Percentiles rank a stretch among this genome's conserved stretches.
phyloP scores from a whole-genome alignment of 2,329 filamentous ascomycete species.

The Pseudocercospora eumusae region DNA sequence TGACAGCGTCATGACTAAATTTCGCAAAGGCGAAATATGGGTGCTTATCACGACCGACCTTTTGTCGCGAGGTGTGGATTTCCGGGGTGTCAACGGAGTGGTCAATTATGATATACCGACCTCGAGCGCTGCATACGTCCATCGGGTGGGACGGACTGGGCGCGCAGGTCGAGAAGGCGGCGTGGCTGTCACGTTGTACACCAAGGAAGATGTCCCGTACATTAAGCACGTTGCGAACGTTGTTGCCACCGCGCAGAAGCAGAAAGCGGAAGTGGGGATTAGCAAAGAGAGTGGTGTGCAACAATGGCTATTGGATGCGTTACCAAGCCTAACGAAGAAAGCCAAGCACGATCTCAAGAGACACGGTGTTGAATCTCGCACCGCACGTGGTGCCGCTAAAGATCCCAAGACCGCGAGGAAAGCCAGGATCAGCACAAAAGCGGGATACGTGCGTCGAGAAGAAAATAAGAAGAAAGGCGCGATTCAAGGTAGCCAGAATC shows the following conservation, averaged over 20 bases:
- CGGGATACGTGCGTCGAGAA: conserved; percentile 69
- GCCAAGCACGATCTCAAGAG: conserved; percentile 81
- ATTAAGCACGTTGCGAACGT: conserved; percentile 93
- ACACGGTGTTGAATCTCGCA: conserved; percentile 74
- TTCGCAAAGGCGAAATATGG: conserved; percentile 92
- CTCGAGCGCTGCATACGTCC: conserved; percentile 87
- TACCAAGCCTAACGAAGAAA: conserved; percentile 81
- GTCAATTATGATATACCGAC: conserved; percentile 97
- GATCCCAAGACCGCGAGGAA: conserved; percentile 50
- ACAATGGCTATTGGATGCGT: conserved; percentile 82
- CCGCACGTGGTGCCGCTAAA: conserved; percentile 43
- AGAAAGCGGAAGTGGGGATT: conserved; percentile 48
- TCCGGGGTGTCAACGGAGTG: conserved; percentile 90
- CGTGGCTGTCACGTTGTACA: conserved; percentile 90
- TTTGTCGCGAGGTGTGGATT: conserved; percentile 88
- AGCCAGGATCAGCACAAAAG: conserved; percentile 79
- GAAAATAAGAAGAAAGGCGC: conserved; percentile 62
- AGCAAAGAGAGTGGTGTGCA: conserved; percentile 60
- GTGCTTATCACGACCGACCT: conserved; percentile 95
- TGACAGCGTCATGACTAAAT: conserved; percentile 80
- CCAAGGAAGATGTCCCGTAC: conserved; percentile 87
- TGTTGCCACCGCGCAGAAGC: conserved; percentile 78
- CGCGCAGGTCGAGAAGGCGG: conserved; percentile 84
- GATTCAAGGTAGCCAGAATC: conserved; percentile 42
- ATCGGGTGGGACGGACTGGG: conserved; percentile 88